phyloP scores from a whole-genome alignment of 768 basidiomycete genomes.

The Leccinum subtestaceum region DNA sequence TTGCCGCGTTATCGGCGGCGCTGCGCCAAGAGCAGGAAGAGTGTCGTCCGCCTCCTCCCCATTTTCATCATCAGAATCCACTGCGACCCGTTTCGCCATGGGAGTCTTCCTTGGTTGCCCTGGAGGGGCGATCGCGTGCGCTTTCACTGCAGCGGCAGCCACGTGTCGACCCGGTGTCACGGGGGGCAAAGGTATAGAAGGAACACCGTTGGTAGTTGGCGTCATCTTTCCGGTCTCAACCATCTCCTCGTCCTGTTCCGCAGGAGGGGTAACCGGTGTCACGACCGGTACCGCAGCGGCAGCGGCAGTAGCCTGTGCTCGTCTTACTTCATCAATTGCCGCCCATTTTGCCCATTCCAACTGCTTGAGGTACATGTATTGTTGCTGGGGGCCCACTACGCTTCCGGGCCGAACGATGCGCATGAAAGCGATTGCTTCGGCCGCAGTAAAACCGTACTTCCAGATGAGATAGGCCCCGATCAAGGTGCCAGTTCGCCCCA shows the following conservation, averaged over 20 bases:
- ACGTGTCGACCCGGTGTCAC: slow-evolving; percentile 82
- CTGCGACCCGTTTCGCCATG: slow-evolving; percentile 63
- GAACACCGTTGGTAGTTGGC: slow-evolving; percentile 23
- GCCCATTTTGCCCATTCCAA: slow-evolving; percentile 93
- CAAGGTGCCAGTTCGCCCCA: slow-evolving; percentile 93
- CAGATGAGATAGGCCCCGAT: slow-evolving; percentile 98
- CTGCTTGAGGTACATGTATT: slow-evolving; percentile 94
- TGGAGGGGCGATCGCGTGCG: slow-evolving; percentile 69
- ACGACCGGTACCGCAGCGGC: slow-evolving; percentile 47
- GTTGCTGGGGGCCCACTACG: slow-evolving; percentile 90
- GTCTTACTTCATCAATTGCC: slow-evolving; percentile 74
- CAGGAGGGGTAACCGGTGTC: slow-evolving; percentile 77
- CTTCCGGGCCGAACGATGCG: slow-evolving; percentile 93
- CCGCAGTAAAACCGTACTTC: slow-evolving; percentile 97
- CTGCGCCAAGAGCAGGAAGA: slow-evolving; percentile 58
- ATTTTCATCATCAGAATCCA: slow-evolving; percentile 68
- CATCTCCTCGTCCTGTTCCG: slow-evolving; percentile 67
- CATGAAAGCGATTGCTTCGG: slow-evolving; percentile 97
- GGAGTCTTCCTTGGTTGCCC: slow-evolving; percentile 90
- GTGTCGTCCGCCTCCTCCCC: slow-evolving; percentile 54
- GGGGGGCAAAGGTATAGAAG: slow-evolving; percentile 49
- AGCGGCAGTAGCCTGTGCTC: slow-evolving; percentile 40
- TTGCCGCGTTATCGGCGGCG: slow-evolving; percentile 38
- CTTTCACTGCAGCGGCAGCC: slow-evolving; percentile 65
- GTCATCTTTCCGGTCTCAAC: slow-evolving; percentile 43